Evolutionary conservation across 1,284 basidiomycete species (phyloP).

Genomic region (Sanghuangporus weigelae): DNA sequence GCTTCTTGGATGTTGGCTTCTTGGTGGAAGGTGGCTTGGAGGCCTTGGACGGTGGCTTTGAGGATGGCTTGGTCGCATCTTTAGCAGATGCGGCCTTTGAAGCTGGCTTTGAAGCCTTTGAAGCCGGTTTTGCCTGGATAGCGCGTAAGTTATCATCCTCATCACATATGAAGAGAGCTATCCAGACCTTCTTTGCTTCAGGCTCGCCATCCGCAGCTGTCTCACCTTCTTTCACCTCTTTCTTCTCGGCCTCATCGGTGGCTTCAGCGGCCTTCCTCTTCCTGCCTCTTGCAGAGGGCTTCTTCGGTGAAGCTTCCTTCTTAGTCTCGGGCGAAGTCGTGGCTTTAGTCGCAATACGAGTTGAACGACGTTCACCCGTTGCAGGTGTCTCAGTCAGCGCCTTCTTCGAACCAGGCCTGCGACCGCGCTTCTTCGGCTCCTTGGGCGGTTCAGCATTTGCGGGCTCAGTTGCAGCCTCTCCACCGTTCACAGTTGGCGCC

Average conservation of each 20-base stretch:
- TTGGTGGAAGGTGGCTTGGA: slow-evolving; percentile 31
- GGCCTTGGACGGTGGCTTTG: slow-evolving; percentile 29
- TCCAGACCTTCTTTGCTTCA: slow-evolving; percentile 48
- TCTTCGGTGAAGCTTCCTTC: slow-evolving; percentile 21
- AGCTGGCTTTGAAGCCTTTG: slow-evolving; percentile 12
- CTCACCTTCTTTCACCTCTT: slow-evolving; percentile 22
- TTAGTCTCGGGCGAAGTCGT: slow-evolving; percentile 33
- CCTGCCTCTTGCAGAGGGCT: slow-evolving; percentile 21
- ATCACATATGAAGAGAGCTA: neutral
- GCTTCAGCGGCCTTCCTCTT: slow-evolving; percentile 26
- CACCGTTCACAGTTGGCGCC: slow-evolving; percentile 27
- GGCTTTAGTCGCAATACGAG: slow-evolving; percentile 25
- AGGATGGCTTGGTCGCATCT: slow-evolving; percentile 31
- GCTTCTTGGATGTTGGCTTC: slow-evolving; percentile 32
- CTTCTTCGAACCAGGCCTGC: slow-evolving; percentile 11
- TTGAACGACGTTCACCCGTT: slow-evolving; percentile 19
- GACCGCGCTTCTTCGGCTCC: slow-evolving; percentile 13
- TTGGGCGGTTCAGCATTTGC: slow-evolving; percentile 28
- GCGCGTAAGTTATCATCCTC: slow-evolving; percentile 21
- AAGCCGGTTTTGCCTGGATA: slow-evolving; percentile 19
- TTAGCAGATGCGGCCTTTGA: slow-evolving; percentile 23
- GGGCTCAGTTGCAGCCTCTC: slow-evolving; percentile 33
- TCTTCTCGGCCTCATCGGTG: slow-evolving; percentile 23
- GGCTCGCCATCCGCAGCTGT: slow-evolving; percentile 29
- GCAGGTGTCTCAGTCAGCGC: slow-evolving; percentile 15